Conservation (phyloP, 208 protist species). For the Leishmania gerbilli region DNA sequence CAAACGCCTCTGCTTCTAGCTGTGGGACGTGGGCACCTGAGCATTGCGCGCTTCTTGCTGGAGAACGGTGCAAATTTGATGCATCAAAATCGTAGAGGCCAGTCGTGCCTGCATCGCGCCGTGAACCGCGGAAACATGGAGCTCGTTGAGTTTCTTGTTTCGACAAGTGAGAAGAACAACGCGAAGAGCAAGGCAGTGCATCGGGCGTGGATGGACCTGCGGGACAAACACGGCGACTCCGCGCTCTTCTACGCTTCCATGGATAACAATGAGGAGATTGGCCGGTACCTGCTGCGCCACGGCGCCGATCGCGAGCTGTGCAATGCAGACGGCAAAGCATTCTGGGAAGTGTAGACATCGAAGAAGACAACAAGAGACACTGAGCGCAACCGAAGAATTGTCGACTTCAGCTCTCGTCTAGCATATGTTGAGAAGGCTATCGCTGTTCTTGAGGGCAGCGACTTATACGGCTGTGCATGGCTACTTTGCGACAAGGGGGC, state of each 20-base stretch:
- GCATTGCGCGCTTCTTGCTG: constrained; percentile 68
- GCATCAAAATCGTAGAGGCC: constrained; percentile 70
- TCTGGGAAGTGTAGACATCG: constrained; percentile 82
- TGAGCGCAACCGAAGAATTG: background rate
- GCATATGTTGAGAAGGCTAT: background rate
- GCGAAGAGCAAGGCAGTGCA: constrained; percentile 37
- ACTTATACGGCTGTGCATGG: background rate
- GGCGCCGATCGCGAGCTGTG: constrained; percentile 77
- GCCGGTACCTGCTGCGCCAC: constrained; percentile 77
- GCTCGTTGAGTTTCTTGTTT: constrained; percentile 82
- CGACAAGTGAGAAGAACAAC: constrained; percentile 48
- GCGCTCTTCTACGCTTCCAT: constrained; percentile 91
- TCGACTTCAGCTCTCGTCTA: background rate
- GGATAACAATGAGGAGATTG: constrained; percentile 92
- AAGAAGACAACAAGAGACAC: background rate
- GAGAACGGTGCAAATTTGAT: constrained; percentile 63
- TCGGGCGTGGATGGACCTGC: constrained; percentile 80
- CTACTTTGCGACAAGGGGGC: background rate
- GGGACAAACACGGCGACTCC: constrained; percentile 83
- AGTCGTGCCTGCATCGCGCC: constrained; percentile 84
- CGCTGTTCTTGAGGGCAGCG: background rate
- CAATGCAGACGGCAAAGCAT: constrained; percentile 90
- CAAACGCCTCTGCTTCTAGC: constrained; percentile 77
- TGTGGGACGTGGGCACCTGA: constrained; percentile 58
- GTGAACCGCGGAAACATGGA: constrained; percentile 68